Base-by-base conservation (phyloP, 2,329 filamentous ascomycete genomes). In the Endoconidiophora laricicola region DNA sequence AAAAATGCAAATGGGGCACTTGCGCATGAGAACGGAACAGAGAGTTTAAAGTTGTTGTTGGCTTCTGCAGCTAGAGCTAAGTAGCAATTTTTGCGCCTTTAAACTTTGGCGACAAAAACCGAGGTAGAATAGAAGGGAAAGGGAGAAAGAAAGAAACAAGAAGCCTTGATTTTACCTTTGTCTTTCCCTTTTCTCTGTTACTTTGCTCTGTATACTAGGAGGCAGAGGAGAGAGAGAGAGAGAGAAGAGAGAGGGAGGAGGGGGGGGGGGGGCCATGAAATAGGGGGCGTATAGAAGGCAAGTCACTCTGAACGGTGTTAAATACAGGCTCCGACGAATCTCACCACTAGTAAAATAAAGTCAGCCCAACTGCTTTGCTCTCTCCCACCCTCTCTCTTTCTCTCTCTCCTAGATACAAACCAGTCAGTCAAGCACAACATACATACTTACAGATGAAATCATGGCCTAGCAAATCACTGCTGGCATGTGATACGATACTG, bases 141-240 rank as follows among this genome's bases (percentile, higher is more conserved):
- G 10, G 14, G 12, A 24, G 33, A 47, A 23, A 40, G n/a, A 14
- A 26, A 14, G 10, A 41, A 23, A 20, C 10, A 42, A 23, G 33
- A 20, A 46, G 12, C 6, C 33, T 22, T 37, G 29, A 33, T 3
- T 33, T 33, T 33, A 12, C 9, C 29, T 9, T 12, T 33, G 9
- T 33, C 3, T 33, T 33, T 33, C 16, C 16, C 16, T 18, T 18
- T 18, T 18, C 16, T 18, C 16, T 18, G 16, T 18, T 41, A 18
- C 6, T 41, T 43, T 18, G 3, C 20, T 43, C 18, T 6, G 9
- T 10, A 10, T 10, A 10, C 16, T 40, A 49, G 39, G 49, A 46
- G 37, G 48, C 18, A 46, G 51, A 22, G 37, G 46, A 54, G 47
- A 49, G 45, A 39, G 42, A 41, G 37, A 40, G 37, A 23, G 48